phyloP scores from a whole-genome alignment of 441 rosid genomes.

The Populus tomentosa region DNA sequence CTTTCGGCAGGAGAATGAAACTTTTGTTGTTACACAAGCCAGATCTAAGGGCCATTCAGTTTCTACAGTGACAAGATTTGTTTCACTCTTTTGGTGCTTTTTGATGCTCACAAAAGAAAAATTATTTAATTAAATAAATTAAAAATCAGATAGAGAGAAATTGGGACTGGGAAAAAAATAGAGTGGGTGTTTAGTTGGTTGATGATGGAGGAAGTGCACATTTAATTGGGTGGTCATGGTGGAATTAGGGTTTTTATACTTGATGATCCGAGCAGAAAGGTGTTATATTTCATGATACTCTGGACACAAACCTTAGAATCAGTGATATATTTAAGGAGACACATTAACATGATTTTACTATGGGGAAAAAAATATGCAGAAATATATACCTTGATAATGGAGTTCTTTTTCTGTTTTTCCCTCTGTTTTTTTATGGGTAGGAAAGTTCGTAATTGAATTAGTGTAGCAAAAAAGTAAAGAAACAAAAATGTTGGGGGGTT shows the following conservation, averaged over 20 bases:
- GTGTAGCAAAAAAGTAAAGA: too few relatives aligned
- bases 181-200: background rate
- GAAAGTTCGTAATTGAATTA: too few relatives aligned
- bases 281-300: background rate
- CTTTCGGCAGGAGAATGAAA: conserved; percentile 69
- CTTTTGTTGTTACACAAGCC: conserved; percentile 21
- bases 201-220: background rate
- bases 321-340: background rate
- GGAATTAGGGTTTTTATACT: background rate
- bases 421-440: too few relatives aligned
- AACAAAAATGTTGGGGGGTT: too few relatives aligned
- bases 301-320: background rate
- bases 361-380: background rate
- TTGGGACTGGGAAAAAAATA: background rate
- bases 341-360: background rate
- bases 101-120: background rate
- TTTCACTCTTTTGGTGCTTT: conserved; percentile 13
- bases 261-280: background rate
- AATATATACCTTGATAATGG: too few relatives aligned
- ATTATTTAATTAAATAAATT: background rate
- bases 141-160: background rate
- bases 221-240: background rate
- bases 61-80: conserved; percentile 37
- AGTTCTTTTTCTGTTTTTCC: too few relatives aligned
- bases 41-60: conserved; percentile 24